phyloP scores from a whole-genome alignment of 2,329 filamentous ascomycete species.

The Fusarium liriodendri region DNA sequence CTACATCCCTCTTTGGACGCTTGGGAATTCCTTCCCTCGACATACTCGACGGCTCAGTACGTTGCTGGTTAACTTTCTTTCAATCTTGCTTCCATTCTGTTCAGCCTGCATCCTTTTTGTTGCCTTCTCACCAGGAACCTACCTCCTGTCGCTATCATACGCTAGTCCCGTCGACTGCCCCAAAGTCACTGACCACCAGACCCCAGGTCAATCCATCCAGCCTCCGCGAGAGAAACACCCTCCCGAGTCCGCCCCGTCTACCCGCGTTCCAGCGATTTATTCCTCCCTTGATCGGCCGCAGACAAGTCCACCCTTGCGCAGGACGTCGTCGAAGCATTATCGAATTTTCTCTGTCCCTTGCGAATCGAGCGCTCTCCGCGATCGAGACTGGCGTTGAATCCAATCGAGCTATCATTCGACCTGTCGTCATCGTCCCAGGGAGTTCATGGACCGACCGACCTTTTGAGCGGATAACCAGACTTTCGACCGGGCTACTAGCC shows the following conservation, averaged over 20 bases:
- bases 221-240: conserved; percentile 27
- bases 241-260: conserved; percentile 27
- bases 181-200: conserved; percentile 35
- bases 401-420: conserved; percentile 25
- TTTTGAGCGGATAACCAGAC: conserved; percentile 34
- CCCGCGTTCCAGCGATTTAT: conserved; percentile 34
- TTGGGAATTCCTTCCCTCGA: conserved; percentile 24
- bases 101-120: conserved; percentile 14
- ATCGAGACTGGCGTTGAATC: conserved; percentile 24
- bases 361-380: conserved; percentile 3
- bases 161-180: conserved; percentile 20
- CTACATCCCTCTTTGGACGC: conserved; percentile 22
- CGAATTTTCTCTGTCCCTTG: conserved; percentile 12
- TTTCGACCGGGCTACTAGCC: conserved; percentile 34
- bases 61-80: conserved; percentile 33
- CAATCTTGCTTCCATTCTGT: conserved; percentile 15
- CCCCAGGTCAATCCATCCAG: conserved; percentile 29
- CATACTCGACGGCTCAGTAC: conserved; percentile 33
- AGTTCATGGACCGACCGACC: conserved; percentile 47
- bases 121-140: conserved; percentile 18
- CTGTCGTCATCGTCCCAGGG: conserved; percentile 10
- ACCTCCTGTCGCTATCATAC: conserved; percentile 19
- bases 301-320: conserved; percentile 22
- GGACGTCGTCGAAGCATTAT: conserved; percentile 18
- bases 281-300: conserved; percentile 34